Conservation (phyloP, 192 early-diverging fungal species). For the Entophlyctis luteolus region DNA sequence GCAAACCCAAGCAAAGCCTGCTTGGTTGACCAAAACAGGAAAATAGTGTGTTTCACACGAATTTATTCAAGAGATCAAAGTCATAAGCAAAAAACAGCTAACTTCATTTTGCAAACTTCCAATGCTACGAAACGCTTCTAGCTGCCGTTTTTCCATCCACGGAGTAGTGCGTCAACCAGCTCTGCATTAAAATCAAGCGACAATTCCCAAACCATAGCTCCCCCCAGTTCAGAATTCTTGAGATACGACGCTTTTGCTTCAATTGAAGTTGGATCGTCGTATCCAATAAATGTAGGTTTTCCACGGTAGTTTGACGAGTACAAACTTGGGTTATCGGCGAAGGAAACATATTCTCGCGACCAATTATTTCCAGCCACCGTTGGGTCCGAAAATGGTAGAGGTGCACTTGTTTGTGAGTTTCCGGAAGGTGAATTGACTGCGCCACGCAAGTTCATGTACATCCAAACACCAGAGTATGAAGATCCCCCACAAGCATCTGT, state of each 20-base stretch:
- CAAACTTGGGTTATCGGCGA: conserved; percentile 51
- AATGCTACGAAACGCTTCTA: too few species aligned
- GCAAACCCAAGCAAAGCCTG: too few species aligned
- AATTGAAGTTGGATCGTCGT: conserved; percentile 68
- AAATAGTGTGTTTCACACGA: too few species aligned
- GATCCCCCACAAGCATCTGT: conserved; percentile 7
- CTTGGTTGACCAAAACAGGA: too few species aligned
- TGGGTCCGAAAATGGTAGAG: conserved; percentile 31
- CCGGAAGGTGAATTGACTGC: not conserved
- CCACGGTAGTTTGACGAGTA: conserved; percentile 44
- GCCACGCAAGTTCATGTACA: conserved; percentile 26
- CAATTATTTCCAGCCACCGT: conserved; percentile 49
- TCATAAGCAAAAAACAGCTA: too few species aligned
- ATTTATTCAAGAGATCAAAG: too few species aligned
- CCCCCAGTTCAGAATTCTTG: conserved; percentile 41
- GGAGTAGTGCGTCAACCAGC: not conserved
- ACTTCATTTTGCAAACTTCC: too few species aligned
- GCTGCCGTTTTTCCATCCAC: conserved; percentile 15
- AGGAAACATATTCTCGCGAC: conserved; percentile 51
- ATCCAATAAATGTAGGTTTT: conserved; percentile 57
- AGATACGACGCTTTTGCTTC: conserved; percentile 59
- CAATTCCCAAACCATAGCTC: conserved; percentile 18
- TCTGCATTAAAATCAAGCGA: conserved; percentile 11
- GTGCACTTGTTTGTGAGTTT: conserved; percentile 44
- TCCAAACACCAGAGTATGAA: conserved; percentile 50